Evolutionary conservation across 2,329 filamentous ascomycete genomes (phyloP).

Genomic region (Cytospora mali): DNA sequence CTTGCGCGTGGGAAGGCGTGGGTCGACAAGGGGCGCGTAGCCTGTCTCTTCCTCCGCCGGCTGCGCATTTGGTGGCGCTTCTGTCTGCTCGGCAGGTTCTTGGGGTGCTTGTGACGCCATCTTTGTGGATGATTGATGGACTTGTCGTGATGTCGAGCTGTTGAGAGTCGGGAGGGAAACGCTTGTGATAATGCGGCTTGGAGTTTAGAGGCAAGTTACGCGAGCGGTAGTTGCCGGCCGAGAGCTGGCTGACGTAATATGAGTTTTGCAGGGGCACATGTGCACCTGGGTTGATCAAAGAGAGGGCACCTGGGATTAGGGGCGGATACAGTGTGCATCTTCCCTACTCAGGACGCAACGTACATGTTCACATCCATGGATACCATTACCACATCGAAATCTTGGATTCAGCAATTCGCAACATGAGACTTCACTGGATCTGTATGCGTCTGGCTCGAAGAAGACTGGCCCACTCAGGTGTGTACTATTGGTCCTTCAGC

Average conservation of each 20-base stretch:
- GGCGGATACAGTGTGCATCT: too few relatives aligned
- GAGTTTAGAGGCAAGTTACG: not conserved
- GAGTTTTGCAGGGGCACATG: not conserved
- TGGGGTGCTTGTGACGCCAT: conserved; percentile 32
- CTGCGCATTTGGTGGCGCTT: conserved; percentile 28
- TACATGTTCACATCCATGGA: too few relatives aligned
- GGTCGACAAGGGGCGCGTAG: conserved; percentile 25
- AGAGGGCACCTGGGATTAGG: too few relatives aligned
- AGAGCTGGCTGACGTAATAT: conserved; percentile 18
- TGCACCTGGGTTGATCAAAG: too few relatives aligned
- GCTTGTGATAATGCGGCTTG: conserved; percentile 7
- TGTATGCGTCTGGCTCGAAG: too few relatives aligned
- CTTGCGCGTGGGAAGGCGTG: conserved; percentile 75
- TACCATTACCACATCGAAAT: too few relatives aligned
- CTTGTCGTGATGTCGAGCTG: conserved; percentile 14
- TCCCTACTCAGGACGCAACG: too few relatives aligned
- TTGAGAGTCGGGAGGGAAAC: not conserved
- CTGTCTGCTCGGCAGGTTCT: conserved; percentile 31
- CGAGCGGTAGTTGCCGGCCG: not conserved
- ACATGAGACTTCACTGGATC: too few relatives aligned
- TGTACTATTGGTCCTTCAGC: too few relatives aligned
- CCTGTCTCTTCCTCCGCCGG: conserved; percentile 12
- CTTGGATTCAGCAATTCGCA: too few relatives aligned
- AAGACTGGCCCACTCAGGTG: too few relatives aligned
- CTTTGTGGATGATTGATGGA: conserved; percentile 1